phyloP scores from a whole-genome alignment of 2,329 filamentous ascomycete species.

The Ustulina deusta region DNA sequence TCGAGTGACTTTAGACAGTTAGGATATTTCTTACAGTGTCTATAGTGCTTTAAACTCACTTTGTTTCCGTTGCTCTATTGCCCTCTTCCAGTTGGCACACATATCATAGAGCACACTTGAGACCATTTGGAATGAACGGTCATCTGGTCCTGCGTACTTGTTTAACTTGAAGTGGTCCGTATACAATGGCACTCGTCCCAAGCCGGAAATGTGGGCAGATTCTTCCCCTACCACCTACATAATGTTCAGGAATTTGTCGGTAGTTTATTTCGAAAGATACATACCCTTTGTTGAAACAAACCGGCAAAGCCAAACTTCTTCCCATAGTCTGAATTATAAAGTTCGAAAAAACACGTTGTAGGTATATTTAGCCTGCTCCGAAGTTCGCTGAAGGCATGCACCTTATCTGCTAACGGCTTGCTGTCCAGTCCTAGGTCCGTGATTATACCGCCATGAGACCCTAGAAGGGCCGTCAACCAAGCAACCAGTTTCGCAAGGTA shows the following conservation, averaged over 20 bases:
- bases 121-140: slow-evolving; percentile 20
- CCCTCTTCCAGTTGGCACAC: slow-evolving; percentile 7
- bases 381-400: slow-evolving; percentile 25
- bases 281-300: slow-evolving; percentile 7
- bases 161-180: slow-evolving; percentile 29
- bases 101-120: slow-evolving; percentile 18
- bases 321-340: slow-evolving; percentile 23
- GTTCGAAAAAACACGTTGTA: slow-evolving; percentile 21
- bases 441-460: slow-evolving; percentile 25
- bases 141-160: slow-evolving; percentile 20
- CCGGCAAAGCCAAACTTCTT: slow-evolving; percentile 13
- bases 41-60: slow-evolving; percentile 1
- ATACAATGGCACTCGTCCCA: slow-evolving; percentile 1
- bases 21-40: slow-evolving; percentile 8
- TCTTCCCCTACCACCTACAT: slow-evolving; percentile 24
- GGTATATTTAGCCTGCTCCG: slow-evolving; percentile 19
- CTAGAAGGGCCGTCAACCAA: slow-evolving; percentile 3
- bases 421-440: slow-evolving; percentile 13
- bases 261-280: slow-evolving; percentile 4
- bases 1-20: slow-evolving; percentile 12
- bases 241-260: neutral
- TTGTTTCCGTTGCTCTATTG: slow-evolving; percentile 20
- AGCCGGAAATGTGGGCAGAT: slow-evolving; percentile 22
- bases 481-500: slow-evolving; percentile 11
- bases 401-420: slow-evolving; percentile 17